A percentile compares a stretch with the other conserved stretches of the same genome.
Conservation (phyloP, 441 rosid species). For the Bocquillonia castaneifolia region DNA sequence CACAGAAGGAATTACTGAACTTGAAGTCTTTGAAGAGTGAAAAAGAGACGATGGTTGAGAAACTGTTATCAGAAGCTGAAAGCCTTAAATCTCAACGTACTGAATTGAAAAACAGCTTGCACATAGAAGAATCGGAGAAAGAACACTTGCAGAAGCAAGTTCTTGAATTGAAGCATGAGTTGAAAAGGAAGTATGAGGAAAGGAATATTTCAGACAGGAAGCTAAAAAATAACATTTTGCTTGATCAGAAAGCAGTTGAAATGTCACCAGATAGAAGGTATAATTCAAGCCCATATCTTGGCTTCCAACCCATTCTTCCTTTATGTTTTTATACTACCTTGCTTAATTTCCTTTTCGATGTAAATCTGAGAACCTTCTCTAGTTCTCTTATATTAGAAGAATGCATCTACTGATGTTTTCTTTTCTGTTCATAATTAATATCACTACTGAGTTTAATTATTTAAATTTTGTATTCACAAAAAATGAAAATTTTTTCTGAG, state of each 20-base stretch:
- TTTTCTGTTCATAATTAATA: background rate
- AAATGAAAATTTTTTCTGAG: constrained; percentile 12
- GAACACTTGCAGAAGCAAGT: constrained; percentile 51
- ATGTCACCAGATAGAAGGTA: constrained; percentile 36
- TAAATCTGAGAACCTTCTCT: background rate
- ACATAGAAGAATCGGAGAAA: constrained; percentile 58
- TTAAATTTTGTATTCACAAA: constrained; percentile 2
- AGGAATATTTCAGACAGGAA: constrained; percentile 21
- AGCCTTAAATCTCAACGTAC: constrained; percentile 40
- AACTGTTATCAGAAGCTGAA: constrained; percentile 49
- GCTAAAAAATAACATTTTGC: background rate
- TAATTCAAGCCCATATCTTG: constrained; percentile 13
- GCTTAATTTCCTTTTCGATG: background rate
- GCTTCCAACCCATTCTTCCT: background rate
- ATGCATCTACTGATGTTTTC: background rate
- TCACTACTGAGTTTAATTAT: background rate
- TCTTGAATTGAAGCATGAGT: constrained; percentile 43
- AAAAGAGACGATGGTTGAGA: constrained; percentile 45
- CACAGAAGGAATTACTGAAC: constrained; percentile 39
- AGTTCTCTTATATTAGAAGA: background rate
- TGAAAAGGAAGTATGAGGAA: constrained; percentile 49
- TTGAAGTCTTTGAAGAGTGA: constrained; percentile 48
- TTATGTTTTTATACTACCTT: background rate
- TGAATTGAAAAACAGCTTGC: constrained; percentile 43
- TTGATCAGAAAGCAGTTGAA: constrained; percentile 15